Conservation (phyloP, 2,329 filamentous ascomycete genomes). For the Paraphaeosphaeria minitans region DNA sequence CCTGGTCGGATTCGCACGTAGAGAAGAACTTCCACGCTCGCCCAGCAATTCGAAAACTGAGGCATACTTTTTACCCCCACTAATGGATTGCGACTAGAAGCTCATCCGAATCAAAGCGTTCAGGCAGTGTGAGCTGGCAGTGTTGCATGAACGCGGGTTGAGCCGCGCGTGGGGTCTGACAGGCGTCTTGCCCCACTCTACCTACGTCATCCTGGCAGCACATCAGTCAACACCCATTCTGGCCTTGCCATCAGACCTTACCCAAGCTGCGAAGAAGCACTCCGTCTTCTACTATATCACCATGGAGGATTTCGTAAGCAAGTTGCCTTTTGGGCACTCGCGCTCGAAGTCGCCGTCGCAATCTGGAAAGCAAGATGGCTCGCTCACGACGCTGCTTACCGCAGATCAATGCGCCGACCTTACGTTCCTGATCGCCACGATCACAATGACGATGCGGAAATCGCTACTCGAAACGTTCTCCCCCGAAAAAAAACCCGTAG, state of each 20-base stretch:
- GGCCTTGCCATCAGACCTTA: neutral
- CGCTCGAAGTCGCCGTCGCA: conserved; percentile 33
- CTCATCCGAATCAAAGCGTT: no score
- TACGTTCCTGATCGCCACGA: conserved; percentile 55
- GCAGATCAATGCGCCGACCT: conserved; percentile 54
- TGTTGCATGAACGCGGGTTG: neutral
- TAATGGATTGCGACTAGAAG: neutral
- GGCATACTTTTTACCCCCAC: neutral
- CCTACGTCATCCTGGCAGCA: conserved; percentile 11
- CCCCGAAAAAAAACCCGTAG: conserved; percentile 31
- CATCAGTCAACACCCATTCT: conserved; percentile 7
- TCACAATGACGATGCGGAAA: conserved; percentile 54
- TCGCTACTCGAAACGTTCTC: conserved; percentile 51
- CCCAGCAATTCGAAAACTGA: neutral
- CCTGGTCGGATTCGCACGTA: neutral
- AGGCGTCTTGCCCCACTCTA: conserved; percentile 2
- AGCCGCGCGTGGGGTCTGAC: neutral
- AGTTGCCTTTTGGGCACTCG: conserved; percentile 42
- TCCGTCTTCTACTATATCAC: neutral
- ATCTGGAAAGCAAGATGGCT: conserved; percentile 33
- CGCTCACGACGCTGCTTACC: conserved; percentile 53
- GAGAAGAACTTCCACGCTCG: no score
- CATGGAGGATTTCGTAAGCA: conserved; percentile 41
- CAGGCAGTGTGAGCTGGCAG: neutral
- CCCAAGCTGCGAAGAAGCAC: neutral